A percentile compares a stretch with the other conserved stretches of the same genome.
phyloP scores from a whole-genome alignment of 176 grass and related monocot genomes.

The Zizania latifolia region DNA sequence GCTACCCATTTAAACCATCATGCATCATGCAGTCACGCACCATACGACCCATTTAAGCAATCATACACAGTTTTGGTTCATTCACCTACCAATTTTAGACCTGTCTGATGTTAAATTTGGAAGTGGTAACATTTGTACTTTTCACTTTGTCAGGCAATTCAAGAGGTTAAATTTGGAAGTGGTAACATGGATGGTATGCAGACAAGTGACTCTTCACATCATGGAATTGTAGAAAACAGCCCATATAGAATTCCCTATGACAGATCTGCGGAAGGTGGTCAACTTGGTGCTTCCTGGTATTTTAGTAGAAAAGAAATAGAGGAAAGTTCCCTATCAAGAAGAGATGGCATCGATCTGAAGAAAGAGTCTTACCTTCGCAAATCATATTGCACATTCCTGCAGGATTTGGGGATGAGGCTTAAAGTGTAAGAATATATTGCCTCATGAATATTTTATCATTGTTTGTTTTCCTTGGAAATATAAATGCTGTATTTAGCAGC shows the following conservation, averaged over 20 bases:
- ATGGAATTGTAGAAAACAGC: conserved; percentile 61
- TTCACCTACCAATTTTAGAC: not conserved
- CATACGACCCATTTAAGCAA: not conserved
- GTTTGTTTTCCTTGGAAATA: conserved; percentile 20
- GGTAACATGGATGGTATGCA: conserved; percentile 39
- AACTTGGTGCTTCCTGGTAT: conserved; percentile 82
- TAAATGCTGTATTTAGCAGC: not conserved
- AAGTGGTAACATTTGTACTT: conserved; percentile 1
- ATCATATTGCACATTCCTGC: conserved; percentile 89
- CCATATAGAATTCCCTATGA: conserved; percentile 48
- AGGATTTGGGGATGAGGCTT: conserved; percentile 94
- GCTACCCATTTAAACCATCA: not conserved
- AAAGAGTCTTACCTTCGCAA: conserved; percentile 86
- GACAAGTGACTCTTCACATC: conserved; percentile 44
- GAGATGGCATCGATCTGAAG: conserved; percentile 77
- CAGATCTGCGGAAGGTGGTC: conserved; percentile 33
- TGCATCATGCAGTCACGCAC: no score
- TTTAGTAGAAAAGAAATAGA: conserved; percentile 86
- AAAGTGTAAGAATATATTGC: conserved; percentile 72
- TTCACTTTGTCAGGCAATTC: conserved; percentile 18
- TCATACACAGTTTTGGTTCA: not conserved
- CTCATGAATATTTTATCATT: not conserved
- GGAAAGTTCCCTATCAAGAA: conserved; percentile 71
- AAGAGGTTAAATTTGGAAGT: no score
- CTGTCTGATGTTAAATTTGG: conserved; percentile 11